Base-by-base conservation (phyloP, 2,329 filamentous ascomycete genomes). In the Talaromyces sp. region DNA sequence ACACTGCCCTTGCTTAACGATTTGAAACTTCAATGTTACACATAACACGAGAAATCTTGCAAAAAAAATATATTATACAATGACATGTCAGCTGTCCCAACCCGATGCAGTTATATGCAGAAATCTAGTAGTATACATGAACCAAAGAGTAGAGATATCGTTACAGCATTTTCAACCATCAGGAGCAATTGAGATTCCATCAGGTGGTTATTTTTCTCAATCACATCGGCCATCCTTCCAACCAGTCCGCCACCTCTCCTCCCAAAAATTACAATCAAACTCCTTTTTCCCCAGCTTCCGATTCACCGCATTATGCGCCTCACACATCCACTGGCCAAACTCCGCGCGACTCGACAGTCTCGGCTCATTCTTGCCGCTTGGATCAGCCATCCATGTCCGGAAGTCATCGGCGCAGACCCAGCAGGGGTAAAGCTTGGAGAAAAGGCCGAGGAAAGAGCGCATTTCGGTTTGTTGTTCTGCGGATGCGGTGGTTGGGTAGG, bases 401-500 rank as follows among this genome's bases (percentile, higher is more conserved):
- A 99, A 97, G 72, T 98, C 93, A 63, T 93, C 89, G 35, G 93
- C 95, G 75, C 95, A 99, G 3, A 89, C 85, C 91, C 93, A 96
- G 80, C 95, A 99, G 4, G 95, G 95, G 71, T 99, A 99, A 21
- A 98, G 77, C 66, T 89, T 89, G 27, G 90, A 87, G 73, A 99
- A 96, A 2, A 92, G 81, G 26, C 80, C 78, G 68, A 99, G 82
- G 77, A 99, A 98, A 56, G 85, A 82, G 59, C 82, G 81, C 67
- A 96, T 88, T 67, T 97, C 89, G 31, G 79, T 78, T 72, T 97
- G 91, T 67, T 96, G 85, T 10, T 80, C 75, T 0, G 80, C 74
- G 0, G 87, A 85, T 0, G 95, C 91, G 8, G 73, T 76, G 8
- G 83, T 80, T 0, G 95, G 95, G 74, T 98, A 99, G 14, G 86